These are phyloP conservation scores for Globisporangium takayamanum DNA, from an alignment of 352 stramenopile species.

Conservation along the genomic window DNA sequence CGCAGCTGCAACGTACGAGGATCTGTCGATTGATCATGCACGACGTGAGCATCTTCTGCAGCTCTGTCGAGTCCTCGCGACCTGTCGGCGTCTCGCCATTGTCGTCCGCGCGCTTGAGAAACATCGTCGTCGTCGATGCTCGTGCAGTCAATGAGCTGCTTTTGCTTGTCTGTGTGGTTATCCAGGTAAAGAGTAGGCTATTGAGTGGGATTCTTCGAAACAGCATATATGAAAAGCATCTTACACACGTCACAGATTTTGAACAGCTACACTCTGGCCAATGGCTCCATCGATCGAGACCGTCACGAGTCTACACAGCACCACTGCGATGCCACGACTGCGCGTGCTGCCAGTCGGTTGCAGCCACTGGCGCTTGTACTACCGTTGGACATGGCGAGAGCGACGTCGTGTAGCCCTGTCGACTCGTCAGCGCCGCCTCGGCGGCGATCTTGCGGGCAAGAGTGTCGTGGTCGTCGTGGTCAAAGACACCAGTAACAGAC, in stretches of 20 bases:
- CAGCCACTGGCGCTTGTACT: conserved; percentile 21
- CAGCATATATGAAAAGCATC: neutral
- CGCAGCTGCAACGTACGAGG: conserved; percentile 27
- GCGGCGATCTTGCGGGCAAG: neutral
- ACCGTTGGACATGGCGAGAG: conserved; percentile 24
- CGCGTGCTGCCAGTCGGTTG: conserved; percentile 21
- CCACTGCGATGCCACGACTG: conserved; percentile 7
- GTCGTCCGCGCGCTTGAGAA: conserved; percentile 44
- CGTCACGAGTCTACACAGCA: neutral
- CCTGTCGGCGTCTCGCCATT: conserved; percentile 44
- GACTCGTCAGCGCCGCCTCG: neutral
- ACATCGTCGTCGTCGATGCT: conserved; percentile 14
- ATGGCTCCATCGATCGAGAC: neutral
- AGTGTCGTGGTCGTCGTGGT: neutral
- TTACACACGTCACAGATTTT: conserved; percentile 1
- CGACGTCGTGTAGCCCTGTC: conserved; percentile 6
- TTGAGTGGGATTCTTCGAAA: neutral
- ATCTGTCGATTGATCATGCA: conserved; percentile 85
- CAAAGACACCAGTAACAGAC: neutral
- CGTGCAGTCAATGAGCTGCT: neutral
- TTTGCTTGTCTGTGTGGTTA: neutral
- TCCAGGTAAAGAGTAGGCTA: neutral
- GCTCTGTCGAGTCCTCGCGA: conserved; percentile 58
- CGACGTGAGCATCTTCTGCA: conserved; percentile 80
- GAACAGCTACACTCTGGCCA: neutral